phyloP scores from a whole-genome alignment of 2,329 filamentous ascomycete genomes.

The Ophiostoma tasmaniense region DNA sequence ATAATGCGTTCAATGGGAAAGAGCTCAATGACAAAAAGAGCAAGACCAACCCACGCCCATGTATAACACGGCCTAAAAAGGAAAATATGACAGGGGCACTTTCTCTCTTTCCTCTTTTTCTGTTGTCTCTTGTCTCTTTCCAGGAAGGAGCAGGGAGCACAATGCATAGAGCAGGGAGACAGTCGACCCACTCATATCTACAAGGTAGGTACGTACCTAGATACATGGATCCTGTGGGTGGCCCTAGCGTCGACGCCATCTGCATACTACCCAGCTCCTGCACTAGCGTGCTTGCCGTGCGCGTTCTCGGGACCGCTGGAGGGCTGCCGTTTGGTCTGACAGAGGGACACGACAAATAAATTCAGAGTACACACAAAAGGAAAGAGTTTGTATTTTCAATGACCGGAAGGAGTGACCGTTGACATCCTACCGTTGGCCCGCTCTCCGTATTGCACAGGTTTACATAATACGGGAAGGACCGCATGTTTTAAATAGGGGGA shows the following conservation, averaged over 20 bases:
- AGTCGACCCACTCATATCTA: not conserved
- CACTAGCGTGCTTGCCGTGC: constrained; percentile 13
- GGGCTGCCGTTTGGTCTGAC: not conserved
- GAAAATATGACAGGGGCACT: constrained; percentile 6
- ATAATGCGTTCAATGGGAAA: not conserved
- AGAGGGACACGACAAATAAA: not conserved
- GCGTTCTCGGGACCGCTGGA: constrained; percentile 13
- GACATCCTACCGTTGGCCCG: not conserved
- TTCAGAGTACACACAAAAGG: not conserved
- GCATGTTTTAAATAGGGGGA: not conserved
- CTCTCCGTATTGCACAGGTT: not conserved
- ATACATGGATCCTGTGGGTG: not conserved
- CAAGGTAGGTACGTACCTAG: not conserved
- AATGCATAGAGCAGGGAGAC: not conserved
- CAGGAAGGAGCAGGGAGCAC: not conserved
- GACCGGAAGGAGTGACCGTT: not conserved
- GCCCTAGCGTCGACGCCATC: constrained; percentile 8
- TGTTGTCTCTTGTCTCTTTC: not conserved
- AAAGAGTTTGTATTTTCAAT: not conserved
- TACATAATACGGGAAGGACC: constrained; percentile 1
- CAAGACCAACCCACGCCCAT: not conserved
- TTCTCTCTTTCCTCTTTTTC: not conserved
- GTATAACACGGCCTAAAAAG: not conserved
- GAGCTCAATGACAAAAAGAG: constrained; percentile 3
- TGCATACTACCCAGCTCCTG: constrained; percentile 9